Evolutionary conservation across 2,329 filamentous ascomycete species (phyloP).

Genomic region (Penicillium sp.): DNA sequence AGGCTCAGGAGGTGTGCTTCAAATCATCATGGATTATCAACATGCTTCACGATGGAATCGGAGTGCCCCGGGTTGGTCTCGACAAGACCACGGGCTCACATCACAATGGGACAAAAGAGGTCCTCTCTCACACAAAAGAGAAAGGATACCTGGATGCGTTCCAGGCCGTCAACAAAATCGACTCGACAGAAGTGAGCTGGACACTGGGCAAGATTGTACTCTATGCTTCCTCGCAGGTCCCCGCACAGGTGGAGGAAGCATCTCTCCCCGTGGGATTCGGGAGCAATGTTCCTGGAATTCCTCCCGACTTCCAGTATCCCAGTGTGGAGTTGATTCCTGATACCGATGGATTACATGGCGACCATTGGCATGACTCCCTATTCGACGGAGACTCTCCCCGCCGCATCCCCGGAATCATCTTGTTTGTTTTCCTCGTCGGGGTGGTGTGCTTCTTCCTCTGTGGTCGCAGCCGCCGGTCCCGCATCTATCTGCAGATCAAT

Average conservation of each 20-base stretch:
- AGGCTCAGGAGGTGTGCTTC: conserved; percentile 85
- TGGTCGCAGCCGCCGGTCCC: conserved; percentile 67
- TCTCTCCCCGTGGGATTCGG: conserved; percentile 84
- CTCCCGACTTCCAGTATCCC: conserved; percentile 77
- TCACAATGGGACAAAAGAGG: conserved; percentile 67
- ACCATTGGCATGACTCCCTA: conserved; percentile 57
- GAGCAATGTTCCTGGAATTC: conserved; percentile 65
- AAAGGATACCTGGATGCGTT: conserved; percentile 79
- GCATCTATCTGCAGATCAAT: conserved; percentile 53
- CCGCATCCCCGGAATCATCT: conserved; percentile 65
- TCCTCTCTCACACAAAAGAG: conserved; percentile 61
- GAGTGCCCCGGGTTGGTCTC: conserved; percentile 76
- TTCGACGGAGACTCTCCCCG: conserved; percentile 61
- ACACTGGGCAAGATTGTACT: conserved; percentile 94
- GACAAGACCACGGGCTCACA: conserved; percentile 54
- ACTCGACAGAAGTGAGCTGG: conserved; percentile 91
- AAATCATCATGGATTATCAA: conserved; percentile 98
- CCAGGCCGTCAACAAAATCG: conserved; percentile 86
- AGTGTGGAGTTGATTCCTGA: conserved; percentile 33
- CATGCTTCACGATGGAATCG: conserved; percentile 90
- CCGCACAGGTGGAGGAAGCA: conserved; percentile 50
- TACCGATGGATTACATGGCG: conserved; percentile 30
- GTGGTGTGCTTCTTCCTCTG: conserved; percentile 67
- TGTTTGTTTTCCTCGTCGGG: conserved; percentile 69
- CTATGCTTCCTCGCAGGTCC: conserved; percentile 84